A percentile compares a stretch with the other conserved stretches of the same genome.
These are phyloP conservation scores for Myxozyma sirexii DNA, from an alignment of 805 yeast genomes.

Conservation along the genomic window DNA sequence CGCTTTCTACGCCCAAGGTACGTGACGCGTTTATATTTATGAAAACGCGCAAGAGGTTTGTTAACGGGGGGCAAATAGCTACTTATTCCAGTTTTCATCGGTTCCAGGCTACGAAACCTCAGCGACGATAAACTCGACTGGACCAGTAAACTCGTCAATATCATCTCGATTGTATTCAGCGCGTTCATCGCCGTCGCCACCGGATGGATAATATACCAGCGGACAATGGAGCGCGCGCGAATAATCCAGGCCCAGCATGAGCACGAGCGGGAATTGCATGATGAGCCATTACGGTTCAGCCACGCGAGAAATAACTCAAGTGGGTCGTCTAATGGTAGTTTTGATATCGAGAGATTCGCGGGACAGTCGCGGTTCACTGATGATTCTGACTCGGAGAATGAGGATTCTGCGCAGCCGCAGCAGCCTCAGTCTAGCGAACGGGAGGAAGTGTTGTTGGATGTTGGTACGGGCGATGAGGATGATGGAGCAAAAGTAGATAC, in stretches of 20 bases:
- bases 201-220: constrained; percentile 31
- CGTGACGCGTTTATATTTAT: no score
- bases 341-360: constrained; percentile 6
- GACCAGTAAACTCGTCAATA: constrained; percentile 22
- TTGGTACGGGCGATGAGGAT: no score
- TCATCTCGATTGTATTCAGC: constrained; percentile 22
- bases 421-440: no score
- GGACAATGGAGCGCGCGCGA: constrained; percentile 26
- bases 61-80: constrained; percentile 15
- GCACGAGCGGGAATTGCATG: constrained; percentile 11
- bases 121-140: constrained; percentile 27
- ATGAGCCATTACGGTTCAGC: constrained; percentile 14
- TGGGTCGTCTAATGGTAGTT: not conserved
- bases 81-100: constrained; percentile 32
- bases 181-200: constrained; percentile 22
- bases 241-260: constrained; percentile 12
- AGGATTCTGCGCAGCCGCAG: no score
- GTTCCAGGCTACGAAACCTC: constrained; percentile 29
- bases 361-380: not conserved
- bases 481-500: no score
- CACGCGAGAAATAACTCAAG: no score
- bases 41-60: no score
- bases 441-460: no score
- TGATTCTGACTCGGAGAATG: not conserved
- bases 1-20: constrained; percentile 71